Conservation (phyloP, 2,329 filamentous ascomycete species). For the Penicillium sumatraense region DNA sequence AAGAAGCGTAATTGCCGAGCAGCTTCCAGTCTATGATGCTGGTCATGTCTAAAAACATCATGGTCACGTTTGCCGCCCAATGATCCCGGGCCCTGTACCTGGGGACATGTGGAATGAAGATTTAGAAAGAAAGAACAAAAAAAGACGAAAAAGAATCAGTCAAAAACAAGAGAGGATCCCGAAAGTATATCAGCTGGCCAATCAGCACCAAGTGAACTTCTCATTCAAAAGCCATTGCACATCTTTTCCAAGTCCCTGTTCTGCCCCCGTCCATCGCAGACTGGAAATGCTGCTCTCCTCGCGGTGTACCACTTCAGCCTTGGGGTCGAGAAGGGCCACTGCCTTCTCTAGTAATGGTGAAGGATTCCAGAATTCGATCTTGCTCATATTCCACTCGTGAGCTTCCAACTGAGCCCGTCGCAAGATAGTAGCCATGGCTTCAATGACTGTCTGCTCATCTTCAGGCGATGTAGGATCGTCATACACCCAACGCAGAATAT, state of each 20-base stretch:
- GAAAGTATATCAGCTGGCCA: slow-evolving; percentile 4
- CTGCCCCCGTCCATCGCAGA: slow-evolving; percentile 52
- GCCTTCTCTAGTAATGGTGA: slow-evolving; percentile 56
- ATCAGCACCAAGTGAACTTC: slow-evolving; percentile 56
- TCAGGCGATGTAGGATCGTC: slow-evolving; percentile 42
- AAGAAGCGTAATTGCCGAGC: slow-evolving; percentile 7
- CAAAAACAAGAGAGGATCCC: neutral
- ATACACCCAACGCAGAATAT: slow-evolving; percentile 49
- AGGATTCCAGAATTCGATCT: slow-evolving; percentile 85
- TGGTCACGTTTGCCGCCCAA: slow-evolving; percentile 21
- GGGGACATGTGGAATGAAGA: slow-evolving; percentile 3
- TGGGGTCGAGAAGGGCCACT: slow-evolving; percentile 43
- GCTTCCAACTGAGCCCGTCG: slow-evolving; percentile 72
- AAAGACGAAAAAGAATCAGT: neutral
- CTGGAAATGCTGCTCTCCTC: slow-evolving; percentile 53
- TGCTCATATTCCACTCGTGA: slow-evolving; percentile 68
- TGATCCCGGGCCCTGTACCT: slow-evolving; percentile 12
- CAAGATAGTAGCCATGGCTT: slow-evolving; percentile 66
- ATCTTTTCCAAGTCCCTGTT: slow-evolving; percentile 40
- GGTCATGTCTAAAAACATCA: slow-evolving; percentile 22
- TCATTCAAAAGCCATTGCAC: slow-evolving; percentile 55
- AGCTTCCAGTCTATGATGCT: slow-evolving; percentile 21
- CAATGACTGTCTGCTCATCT: slow-evolving; percentile 56
- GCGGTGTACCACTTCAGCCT: slow-evolving; percentile 47
- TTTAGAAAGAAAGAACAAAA: slow-evolving; percentile 6